Percentiles rank a stretch among this genome's conserved stretches.
These are phyloP conservation scores for Serendipita vermifera DNA, from an alignment of 768 basidiomycete genomes.

Conservation along the genomic window DNA sequence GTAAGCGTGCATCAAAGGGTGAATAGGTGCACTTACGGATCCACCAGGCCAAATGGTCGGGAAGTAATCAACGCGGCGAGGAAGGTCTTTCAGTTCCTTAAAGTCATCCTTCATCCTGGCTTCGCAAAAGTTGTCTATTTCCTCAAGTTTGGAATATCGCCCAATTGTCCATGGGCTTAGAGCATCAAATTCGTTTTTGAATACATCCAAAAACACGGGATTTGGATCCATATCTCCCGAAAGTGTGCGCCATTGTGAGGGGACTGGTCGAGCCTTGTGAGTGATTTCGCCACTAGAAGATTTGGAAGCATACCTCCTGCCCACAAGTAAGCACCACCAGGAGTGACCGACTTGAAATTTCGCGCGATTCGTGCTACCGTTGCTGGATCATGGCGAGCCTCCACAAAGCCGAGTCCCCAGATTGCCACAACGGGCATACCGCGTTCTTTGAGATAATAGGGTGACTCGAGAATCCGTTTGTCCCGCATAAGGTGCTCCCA, in stretches of 20 bases:
- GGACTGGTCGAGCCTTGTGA: constrained; percentile 20
- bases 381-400: constrained; percentile 46
- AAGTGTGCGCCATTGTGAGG: constrained; percentile 64
- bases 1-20: background rate
- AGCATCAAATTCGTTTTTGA: constrained; percentile 67
- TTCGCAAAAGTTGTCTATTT: constrained; percentile 51
- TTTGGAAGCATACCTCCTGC: constrained; percentile 10
- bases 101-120: constrained; percentile 52
- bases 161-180: constrained; percentile 79
- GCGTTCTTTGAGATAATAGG: constrained; percentile 57
- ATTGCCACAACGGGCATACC: constrained; percentile 58
- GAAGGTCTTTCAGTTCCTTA: constrained; percentile 40
- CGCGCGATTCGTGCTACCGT: constrained; percentile 41
- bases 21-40: constrained; percentile 41
- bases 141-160: constrained; percentile 44
- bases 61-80: constrained; percentile 60
- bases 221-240: constrained; percentile 57
- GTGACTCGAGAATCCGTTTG: constrained; percentile 51
- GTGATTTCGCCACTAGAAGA: background rate
- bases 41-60: constrained; percentile 74
- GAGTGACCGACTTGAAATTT: constrained; percentile 48
- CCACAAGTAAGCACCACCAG: constrained; percentile 56
- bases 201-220: constrained; percentile 50
- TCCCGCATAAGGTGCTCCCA: constrained; percentile 57
- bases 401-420: constrained; percentile 67